Conservation (phyloP, 768 basidiomycete genomes). For the Trametes cingulata region DNA sequence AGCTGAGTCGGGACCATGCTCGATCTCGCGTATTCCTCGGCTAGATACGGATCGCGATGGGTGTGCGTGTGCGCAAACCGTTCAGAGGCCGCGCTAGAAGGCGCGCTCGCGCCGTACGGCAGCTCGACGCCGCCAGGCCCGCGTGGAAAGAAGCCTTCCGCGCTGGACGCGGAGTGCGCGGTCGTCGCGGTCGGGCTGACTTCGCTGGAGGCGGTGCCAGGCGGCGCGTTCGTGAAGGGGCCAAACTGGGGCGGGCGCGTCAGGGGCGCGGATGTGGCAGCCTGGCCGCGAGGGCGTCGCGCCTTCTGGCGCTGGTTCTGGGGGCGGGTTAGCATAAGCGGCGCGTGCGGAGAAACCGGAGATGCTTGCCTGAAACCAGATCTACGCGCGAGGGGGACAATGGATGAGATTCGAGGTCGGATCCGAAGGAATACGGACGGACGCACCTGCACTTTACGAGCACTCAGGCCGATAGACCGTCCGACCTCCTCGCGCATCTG, state of each 20-base stretch:
- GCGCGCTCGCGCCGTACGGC: slow-evolving; percentile 19
- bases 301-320: slow-evolving; percentile 91
- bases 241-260: slow-evolving; percentile 63
- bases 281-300: slow-evolving; percentile 66
- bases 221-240: slow-evolving; percentile 52
- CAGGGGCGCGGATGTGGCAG: slow-evolving; percentile 46
- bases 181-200: slow-evolving; percentile 11
- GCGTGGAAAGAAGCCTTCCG: slow-evolving; percentile 16
- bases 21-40: slow-evolving; percentile 22
- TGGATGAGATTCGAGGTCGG: slow-evolving; percentile 9
- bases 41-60: slow-evolving; percentile 22
- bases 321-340: slow-evolving; percentile 25
- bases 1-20: slow-evolving; percentile 24
- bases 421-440: not conserved
- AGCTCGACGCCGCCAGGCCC: slow-evolving; percentile 11
- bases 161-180: slow-evolving; percentile 3
- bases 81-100: slow-evolving; percentile 22
- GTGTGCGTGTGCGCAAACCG: slow-evolving; percentile 12
- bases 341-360: slow-evolving; percentile 11
- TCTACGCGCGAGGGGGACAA: slow-evolving; percentile 52
- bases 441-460: slow-evolving; percentile 86
- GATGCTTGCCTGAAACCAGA: slow-evolving; percentile 80
- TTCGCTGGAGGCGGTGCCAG: slow-evolving; percentile 19
- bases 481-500: slow-evolving; percentile 88
- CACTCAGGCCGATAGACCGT: slow-evolving; percentile 83